Evolutionary conservation across 257 asterid genomes (phyloP).

Genomic region (Solanum gracilifrons): DNA sequence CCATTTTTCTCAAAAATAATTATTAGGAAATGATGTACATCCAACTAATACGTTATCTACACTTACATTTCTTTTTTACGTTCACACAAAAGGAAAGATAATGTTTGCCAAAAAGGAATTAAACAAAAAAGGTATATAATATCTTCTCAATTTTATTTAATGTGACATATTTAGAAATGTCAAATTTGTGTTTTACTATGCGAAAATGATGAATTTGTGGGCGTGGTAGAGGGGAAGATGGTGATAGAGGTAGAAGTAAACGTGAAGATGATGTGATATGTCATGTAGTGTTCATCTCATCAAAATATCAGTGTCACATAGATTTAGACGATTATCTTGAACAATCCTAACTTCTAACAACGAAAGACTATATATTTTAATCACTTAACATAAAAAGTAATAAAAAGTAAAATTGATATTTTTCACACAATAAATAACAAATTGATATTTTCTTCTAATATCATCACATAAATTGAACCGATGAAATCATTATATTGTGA

Average conservation of each 20-base stretch:
- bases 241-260: not conserved
- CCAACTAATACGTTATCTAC: not conserved
- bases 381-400: not conserved
- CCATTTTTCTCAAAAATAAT: not conserved
- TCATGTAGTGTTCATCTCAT: not conserved
- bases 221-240: not conserved
- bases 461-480: not conserved
- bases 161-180: not conserved
- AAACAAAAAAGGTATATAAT: not conserved
- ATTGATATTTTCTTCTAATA: no score
- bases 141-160: not conserved
- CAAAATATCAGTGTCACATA: not conserved
- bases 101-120: not conserved
- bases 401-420: not conserved
- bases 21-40: not conserved
- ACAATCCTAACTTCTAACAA: not conserved
- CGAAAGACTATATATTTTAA: not conserved
- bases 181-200: not conserved
- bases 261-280: not conserved
- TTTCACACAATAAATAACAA: not conserved
- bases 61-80: not conserved
- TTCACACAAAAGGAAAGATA: not conserved
- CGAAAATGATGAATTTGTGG: not conserved
- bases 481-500: not conserved
- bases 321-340: not conserved